phyloP scores from a whole-genome alignment of 768 basidiomycete species.

The Suillus paluster region DNA sequence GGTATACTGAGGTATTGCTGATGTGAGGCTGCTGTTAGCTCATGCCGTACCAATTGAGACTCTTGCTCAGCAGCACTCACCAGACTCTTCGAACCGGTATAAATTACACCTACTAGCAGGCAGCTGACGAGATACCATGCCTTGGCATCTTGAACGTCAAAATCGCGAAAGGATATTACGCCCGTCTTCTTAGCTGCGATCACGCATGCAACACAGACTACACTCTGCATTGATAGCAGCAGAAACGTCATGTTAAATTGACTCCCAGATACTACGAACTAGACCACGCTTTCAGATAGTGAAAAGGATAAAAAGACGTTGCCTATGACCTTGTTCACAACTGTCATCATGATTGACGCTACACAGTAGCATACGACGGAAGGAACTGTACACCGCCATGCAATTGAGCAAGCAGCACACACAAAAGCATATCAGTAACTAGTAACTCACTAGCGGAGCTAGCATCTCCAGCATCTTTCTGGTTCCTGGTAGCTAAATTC shows the following conservation, averaged over 20 bases:
- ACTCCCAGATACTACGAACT: slow-evolving; percentile 95
- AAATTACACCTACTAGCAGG: slow-evolving; percentile 92
- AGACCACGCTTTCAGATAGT: slow-evolving; percentile 12
- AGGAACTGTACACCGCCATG: slow-evolving; percentile 53
- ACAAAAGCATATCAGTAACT: neutral
- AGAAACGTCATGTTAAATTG: slow-evolving; percentile 98
- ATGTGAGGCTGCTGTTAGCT: neutral
- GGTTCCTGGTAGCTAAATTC: slow-evolving; percentile 46
- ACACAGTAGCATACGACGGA: slow-evolving; percentile 89
- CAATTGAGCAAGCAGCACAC: neutral
- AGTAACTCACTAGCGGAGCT: slow-evolving; percentile 30
- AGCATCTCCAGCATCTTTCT: slow-evolving; percentile 19
- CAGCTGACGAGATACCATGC: slow-evolving; percentile 95
- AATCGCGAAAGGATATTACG: slow-evolving; percentile 83
- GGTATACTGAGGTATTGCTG: slow-evolving; percentile 98
- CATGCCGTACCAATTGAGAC: neutral
- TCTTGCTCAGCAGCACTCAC: slow-evolving; percentile 52
- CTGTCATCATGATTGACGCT: slow-evolving; percentile 95
- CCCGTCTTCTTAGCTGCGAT: slow-evolving; percentile 70
- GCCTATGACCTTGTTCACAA: slow-evolving; percentile 86
- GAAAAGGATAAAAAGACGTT: neutral
- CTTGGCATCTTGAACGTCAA: slow-evolving; percentile 83
- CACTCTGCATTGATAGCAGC: slow-evolving; percentile 87
- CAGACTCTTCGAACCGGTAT: slow-evolving; percentile 96
- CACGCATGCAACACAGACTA: slow-evolving; percentile 86